These are phyloP conservation scores for Pseudocercospora crystallina DNA, from an alignment of 2,329 filamentous ascomycete genomes.

Conservation along the genomic window DNA sequence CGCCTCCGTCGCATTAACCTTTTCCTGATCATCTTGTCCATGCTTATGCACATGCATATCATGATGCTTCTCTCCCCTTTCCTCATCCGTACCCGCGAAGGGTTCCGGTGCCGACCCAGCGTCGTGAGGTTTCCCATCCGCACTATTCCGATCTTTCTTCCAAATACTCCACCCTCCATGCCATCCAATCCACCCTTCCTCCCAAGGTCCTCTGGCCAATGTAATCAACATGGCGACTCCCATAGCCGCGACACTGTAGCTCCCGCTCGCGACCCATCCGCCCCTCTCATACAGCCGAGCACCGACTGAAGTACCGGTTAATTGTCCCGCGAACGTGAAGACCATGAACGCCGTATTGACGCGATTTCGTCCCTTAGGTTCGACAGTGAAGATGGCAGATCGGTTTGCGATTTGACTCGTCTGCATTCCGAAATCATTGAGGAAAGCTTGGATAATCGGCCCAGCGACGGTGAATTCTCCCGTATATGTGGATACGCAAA, in stretches of 20 bases:
- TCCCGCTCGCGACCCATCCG: slow-evolving; percentile 59
- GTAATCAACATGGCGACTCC: slow-evolving; percentile 47
- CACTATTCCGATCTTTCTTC: slow-evolving; percentile 41
- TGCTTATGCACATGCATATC: slow-evolving; percentile 24
- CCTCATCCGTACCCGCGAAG: slow-evolving; percentile 28
- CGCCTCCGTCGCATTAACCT: slow-evolving; percentile 27
- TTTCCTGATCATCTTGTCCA: slow-evolving; percentile 24
- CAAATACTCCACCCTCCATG: slow-evolving; percentile 55
- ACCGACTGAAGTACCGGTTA: slow-evolving; percentile 61
- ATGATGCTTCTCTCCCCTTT: slow-evolving; percentile 28
- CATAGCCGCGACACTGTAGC: slow-evolving; percentile 57
- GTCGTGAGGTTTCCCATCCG: slow-evolving; percentile 39
- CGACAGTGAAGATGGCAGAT: slow-evolving; percentile 67
- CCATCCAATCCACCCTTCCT: slow-evolving; percentile 62
- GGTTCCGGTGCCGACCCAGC: slow-evolving; percentile 17
- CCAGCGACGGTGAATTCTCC: slow-evolving; percentile 67
- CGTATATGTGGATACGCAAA: slow-evolving; percentile 67
- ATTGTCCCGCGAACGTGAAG: slow-evolving; percentile 69
- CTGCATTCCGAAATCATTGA: slow-evolving; percentile 71
- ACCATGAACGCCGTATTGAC: slow-evolving; percentile 85
- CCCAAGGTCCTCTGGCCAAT: slow-evolving; percentile 53
- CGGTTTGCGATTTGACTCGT: slow-evolving; percentile 73
- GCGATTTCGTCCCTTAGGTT: slow-evolving; percentile 69
- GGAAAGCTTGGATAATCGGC: slow-evolving; percentile 69
- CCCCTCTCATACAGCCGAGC: slow-evolving; percentile 56